Evolutionary conservation across 257 asterid genomes (phyloP), one percentile per base, ranked within the genome.

Genomic region (Striga asiatica): DNA sequence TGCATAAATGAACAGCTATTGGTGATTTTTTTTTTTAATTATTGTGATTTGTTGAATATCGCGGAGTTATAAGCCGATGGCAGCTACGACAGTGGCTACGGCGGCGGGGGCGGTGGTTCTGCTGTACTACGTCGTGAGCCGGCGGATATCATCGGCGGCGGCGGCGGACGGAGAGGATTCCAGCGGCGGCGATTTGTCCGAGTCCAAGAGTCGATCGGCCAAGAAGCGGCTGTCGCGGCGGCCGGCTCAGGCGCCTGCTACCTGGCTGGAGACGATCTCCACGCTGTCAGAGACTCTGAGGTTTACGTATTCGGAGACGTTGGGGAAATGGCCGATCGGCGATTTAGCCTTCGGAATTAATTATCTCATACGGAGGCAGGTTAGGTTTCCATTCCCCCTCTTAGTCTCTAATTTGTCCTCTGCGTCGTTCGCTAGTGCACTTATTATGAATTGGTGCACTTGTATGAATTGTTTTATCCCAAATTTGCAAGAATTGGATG

Each of bases 191-290:
- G 94, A 78, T 65, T 66, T 60, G 62, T 70, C 86, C 55, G 69
- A 70, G 70, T 68, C 84, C 42, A 67, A 50, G 70, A 69, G 78
- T 56, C 75, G 88, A 80, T 80, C 85, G 68, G 75, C 48, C 9
- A 78, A 71, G 76, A 74, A 71, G 61, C 75, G 89, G 62, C 39
- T 81, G 68, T 72, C 81, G 37, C 76, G 94, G 64, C 56, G 97
- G 76, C 92, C 94, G 56, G 92, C 94, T 73, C 97, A 80, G 70
- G 95, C 97, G 38, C 95, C 95, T 12, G 88, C 84, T 7, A 84
- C 91, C 21, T 84, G 97, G 93, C 53, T 84, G 47, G 94, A 83
- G 74, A 81, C 94, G 53, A 76, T 84, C 54, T 72, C 69, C 22
- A 80, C 89, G 48, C 54, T 85, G 55, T 67, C 85, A 45, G 95